Conservation (phyloP, 345 rosid genomes). For the Ceriops tagal region DNA sequence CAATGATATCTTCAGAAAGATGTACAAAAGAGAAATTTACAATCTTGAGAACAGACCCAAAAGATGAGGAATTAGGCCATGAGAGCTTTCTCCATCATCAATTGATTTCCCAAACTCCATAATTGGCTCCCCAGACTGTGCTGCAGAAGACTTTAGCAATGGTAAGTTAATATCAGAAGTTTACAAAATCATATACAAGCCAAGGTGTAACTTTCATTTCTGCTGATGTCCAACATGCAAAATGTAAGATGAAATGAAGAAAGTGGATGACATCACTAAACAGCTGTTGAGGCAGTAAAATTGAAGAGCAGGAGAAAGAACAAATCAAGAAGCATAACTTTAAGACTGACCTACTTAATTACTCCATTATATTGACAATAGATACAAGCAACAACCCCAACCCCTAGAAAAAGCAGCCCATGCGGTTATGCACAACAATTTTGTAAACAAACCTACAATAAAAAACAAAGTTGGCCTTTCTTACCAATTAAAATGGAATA, state of each 20-base stretch:
- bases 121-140: slow-evolving; percentile 68
- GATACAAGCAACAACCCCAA: too few species aligned
- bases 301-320: too few species aligned
- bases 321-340: too few species aligned
- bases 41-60: slow-evolving; percentile 48
- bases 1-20: too few species aligned
- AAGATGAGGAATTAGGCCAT: slow-evolving; percentile 78
- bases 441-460: not conserved
- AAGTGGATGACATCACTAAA: too few species aligned
- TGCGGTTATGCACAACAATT: too few species aligned
- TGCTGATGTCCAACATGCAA: too few species aligned
- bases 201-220: not conserved
- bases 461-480: slow-evolving; percentile 1
- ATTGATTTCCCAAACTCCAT: slow-evolving; percentile 78
- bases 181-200: not conserved
- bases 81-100: slow-evolving; percentile 55
- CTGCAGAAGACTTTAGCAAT: slow-evolving; percentile 60
- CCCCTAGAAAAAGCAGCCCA: too few species aligned
- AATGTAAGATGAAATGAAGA: too few species aligned
- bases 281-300: too few species aligned
- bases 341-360: too few species aligned
- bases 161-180: slow-evolving; percentile 3
- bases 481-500: not conserved
- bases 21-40: not conserved
- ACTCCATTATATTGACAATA: too few species aligned